Percentiles rank a stretch among this genome's conserved stretches.
Evolutionary conservation across 805 yeast genomes (phyloP).

Genomic region (Barnettozyma siamensis): DNA sequence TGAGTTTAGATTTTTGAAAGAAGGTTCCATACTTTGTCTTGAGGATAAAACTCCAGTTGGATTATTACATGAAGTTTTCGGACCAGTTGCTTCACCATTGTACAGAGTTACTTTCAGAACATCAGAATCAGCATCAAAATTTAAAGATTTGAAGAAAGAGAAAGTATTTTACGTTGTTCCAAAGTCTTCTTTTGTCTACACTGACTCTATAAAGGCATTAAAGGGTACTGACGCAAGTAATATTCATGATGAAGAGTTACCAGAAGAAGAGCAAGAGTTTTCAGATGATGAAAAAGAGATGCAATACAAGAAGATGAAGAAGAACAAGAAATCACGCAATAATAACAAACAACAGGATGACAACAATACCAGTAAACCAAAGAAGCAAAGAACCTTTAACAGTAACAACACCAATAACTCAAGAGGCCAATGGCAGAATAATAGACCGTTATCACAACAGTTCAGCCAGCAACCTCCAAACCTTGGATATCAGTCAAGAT

Average conservation of each 20-base stretch:
- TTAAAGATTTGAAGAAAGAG: conserved; percentile 43
- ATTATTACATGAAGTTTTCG: conserved; percentile 81
- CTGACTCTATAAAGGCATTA: conserved; percentile 59
- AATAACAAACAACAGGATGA: not conserved
- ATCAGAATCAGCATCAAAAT: conserved; percentile 42
- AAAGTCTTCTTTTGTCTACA: conserved; percentile 71
- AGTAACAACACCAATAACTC: too few relatives aligned
- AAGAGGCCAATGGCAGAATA: not conserved
- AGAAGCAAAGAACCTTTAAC: not conserved
- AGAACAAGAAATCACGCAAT: conserved; percentile 5
- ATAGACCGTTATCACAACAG: not conserved
- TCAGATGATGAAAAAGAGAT: conserved; percentile 92
- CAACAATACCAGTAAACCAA: not conserved
- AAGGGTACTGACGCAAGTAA: conserved; percentile 96
- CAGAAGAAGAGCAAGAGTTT: conserved; percentile 89
- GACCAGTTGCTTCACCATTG: conserved; percentile 75
- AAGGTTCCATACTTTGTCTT: conserved; percentile 73
- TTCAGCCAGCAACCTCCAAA: not conserved
- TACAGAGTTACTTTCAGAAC: conserved; percentile 67
- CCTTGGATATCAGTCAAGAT: conserved; percentile 19
- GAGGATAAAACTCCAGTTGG: conserved; percentile 70
- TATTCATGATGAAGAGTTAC: conserved; percentile 88
- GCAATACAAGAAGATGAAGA: conserved; percentile 57
- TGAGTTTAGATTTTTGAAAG: conserved; percentile 77
- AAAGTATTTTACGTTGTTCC: conserved; percentile 75